phyloP scores from a whole-genome alignment of 1,139 yeast species.

The Suhomyces choctaworum region DNA sequence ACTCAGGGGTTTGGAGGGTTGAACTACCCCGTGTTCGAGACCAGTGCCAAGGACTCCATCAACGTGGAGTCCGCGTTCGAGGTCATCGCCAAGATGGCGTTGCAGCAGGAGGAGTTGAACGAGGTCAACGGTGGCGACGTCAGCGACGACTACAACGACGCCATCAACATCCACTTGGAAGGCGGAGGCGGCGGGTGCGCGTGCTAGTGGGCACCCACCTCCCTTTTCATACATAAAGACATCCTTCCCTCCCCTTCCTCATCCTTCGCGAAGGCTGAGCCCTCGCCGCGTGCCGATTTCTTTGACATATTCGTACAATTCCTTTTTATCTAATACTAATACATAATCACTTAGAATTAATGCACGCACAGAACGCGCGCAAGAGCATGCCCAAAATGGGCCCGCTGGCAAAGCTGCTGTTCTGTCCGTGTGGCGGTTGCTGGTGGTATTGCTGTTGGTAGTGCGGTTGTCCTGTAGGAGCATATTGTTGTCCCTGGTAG shows the following conservation, averaged over 20 bases:
- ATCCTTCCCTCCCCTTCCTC: too few species aligned
- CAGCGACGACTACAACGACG: constrained; percentile 82
- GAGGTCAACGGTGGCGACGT: constrained; percentile 82
- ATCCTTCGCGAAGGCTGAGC: too few species aligned
- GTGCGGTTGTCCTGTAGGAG: constrained; percentile 9
- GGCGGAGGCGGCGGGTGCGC: constrained; percentile 73
- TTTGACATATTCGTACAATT: neutral
- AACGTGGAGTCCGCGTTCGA: constrained; percentile 91
- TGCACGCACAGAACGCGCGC: constrained; percentile 36
- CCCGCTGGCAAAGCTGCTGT: constrained; percentile 29
- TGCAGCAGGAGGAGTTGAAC: constrained; percentile 85
- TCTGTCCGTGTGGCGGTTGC: constrained; percentile 27
- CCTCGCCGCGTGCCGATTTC: too few species aligned
- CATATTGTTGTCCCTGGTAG: constrained; percentile 32
- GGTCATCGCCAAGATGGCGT: constrained; percentile 91
- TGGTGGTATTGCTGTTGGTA: constrained; percentile 29
- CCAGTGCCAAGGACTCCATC: constrained; percentile 30
- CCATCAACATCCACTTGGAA: constrained; percentile 90
- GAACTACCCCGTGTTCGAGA: constrained; percentile 77
- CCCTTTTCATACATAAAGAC: too few species aligned
- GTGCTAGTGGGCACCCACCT: constrained; percentile 43
- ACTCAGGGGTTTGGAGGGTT: constrained; percentile 73
- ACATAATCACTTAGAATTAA: constrained; percentile 18
- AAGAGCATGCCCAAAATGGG: constrained; percentile 31
- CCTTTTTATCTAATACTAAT: constrained; percentile 10